A percentile compares a stretch with the other conserved stretches of the same genome.
Conservation (phyloP, 106 monocot species). For the Dioscorea zingiberensis region DNA sequence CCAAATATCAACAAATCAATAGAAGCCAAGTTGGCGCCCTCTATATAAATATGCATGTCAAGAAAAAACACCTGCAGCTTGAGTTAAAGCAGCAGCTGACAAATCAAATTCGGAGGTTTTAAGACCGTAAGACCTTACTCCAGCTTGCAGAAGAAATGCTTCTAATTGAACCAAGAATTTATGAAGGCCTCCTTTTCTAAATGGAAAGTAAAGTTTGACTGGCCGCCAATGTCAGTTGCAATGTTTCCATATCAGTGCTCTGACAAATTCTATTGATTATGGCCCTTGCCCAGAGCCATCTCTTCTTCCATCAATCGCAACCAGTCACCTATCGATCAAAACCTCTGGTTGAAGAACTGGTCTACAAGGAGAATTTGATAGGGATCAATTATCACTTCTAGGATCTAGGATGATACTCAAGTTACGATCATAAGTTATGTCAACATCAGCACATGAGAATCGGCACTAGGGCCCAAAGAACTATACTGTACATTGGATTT, state of each 20-base stretch:
- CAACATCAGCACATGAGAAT: conserved; percentile 6
- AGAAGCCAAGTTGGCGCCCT: conserved; percentile 25
- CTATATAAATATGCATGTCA: conserved; percentile 12
- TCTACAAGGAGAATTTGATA: conserved; percentile 52
- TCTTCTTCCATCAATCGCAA: conserved; percentile 68
- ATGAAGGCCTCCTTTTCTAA: conserved; percentile 21
- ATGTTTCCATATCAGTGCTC: not conserved
- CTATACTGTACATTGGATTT: conserved; percentile 8
- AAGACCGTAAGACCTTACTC: conserved; percentile 50
- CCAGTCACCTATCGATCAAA: conserved; percentile 42
- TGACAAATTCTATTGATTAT: conserved; percentile 39
- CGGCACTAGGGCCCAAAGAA: conserved; percentile 11
- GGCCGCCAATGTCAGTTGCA: conserved; percentile 12
- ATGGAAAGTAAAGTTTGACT: not conserved
- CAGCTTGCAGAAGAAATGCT: conserved; percentile 46
- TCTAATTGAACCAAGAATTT: conserved; percentile 46
- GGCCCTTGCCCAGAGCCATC: conserved; percentile 40
- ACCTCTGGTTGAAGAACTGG: conserved; percentile 57
- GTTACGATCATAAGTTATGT: conserved; percentile 20
- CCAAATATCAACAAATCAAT: conserved; percentile 67
- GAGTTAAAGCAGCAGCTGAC: conserved; percentile 43
- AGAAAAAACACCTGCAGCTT: conserved; percentile 52
- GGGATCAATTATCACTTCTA: conserved; percentile 68
- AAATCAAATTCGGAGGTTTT: conserved; percentile 52
- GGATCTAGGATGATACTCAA: conserved; percentile 36